These are phyloP conservation scores for Scheffersomyces quercinus DNA, from an alignment of 1,139 yeast genomes.

Conservation along the genomic window DNA sequence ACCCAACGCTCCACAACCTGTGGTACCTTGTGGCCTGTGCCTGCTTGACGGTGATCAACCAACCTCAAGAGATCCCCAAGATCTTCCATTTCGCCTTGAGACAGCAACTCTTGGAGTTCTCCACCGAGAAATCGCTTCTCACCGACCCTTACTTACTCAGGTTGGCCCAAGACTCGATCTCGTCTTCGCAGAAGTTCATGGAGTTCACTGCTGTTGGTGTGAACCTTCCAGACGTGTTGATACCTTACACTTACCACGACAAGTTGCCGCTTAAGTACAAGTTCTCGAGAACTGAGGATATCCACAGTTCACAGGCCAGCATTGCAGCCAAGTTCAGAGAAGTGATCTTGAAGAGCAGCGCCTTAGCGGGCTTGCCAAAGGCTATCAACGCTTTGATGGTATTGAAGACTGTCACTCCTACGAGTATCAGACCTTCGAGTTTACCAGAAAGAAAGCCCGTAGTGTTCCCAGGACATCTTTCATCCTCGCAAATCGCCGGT, in stretches of 20 bases:
- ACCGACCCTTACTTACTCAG: constrained; percentile 31
- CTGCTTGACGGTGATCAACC: constrained; percentile 77
- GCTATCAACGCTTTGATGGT: constrained; percentile 76
- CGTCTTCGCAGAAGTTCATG: constrained; percentile 38
- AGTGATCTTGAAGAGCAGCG: constrained; percentile 72
- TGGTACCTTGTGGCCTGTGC: constrained; percentile 87
- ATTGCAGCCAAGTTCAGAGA: constrained; percentile 70
- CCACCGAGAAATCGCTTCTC: constrained; percentile 25
- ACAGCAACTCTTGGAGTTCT: constrained; percentile 42
- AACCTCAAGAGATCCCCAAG: constrained; percentile 76
- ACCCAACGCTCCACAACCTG: constrained; percentile 40
- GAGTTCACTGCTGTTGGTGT: constrained; percentile 47
- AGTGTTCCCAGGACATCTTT: constrained; percentile 37
- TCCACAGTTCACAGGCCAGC: constrained; percentile 33
- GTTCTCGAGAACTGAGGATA: constrained; percentile 34
- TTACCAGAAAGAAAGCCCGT: constrained; percentile 32
- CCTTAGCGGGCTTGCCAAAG: constrained; percentile 81
- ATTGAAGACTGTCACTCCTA: constrained; percentile 68
- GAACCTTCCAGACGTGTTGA: constrained; percentile 44
- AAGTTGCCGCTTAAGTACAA: constrained; percentile 42
- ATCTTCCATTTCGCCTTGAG: constrained; percentile 73
- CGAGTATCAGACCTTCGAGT: constrained; percentile 30
- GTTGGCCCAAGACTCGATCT: constrained; percentile 43
- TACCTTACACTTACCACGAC: constrained; percentile 42
- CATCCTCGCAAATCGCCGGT: constrained; percentile 40